Conservation (phyloP, 345 rosid genomes). For the Gossypium longicalyx region DNA sequence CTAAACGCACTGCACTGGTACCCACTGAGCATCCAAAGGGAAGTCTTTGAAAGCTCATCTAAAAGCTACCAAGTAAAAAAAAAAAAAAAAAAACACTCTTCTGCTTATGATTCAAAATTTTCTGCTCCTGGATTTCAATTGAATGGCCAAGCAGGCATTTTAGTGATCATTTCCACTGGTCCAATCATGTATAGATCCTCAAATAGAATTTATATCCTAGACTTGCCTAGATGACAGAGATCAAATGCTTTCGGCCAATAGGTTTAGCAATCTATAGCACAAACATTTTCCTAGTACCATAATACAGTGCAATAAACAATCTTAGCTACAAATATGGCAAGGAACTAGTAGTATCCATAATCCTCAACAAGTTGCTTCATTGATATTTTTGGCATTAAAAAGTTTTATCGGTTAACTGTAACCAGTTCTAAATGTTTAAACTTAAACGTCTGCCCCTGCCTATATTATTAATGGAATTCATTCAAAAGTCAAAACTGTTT, state of each 20-base stretch:
- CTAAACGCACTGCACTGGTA: too few species aligned
- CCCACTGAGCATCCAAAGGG: too few species aligned
- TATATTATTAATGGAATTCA: background rate
- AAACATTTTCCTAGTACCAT: background rate
- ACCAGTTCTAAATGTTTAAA: background rate
- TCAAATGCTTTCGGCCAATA: background rate
- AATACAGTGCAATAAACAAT: background rate
- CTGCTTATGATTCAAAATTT: background rate
- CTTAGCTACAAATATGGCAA: background rate
- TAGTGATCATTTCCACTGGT: background rate
- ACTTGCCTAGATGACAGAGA: background rate
- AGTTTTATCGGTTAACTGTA: background rate
- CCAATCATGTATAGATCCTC: background rate
- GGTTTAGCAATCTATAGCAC: conserved; percentile 6
- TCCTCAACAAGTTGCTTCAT: conserved; percentile 6
- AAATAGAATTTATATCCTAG: background rate
- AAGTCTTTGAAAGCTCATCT: background rate
- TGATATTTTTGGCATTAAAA: background rate
- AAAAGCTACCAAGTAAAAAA: background rate
- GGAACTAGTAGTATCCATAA: background rate
- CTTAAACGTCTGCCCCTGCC: background rate
- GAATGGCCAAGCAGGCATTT: background rate
- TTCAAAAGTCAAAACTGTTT: background rate
- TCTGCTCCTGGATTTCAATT: background rate
- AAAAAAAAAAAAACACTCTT: background rate